These are phyloP conservation scores for Caloboletus inedulis DNA, from an alignment of 1,284 basidiomycete genomes.

Conservation along the genomic window DNA sequence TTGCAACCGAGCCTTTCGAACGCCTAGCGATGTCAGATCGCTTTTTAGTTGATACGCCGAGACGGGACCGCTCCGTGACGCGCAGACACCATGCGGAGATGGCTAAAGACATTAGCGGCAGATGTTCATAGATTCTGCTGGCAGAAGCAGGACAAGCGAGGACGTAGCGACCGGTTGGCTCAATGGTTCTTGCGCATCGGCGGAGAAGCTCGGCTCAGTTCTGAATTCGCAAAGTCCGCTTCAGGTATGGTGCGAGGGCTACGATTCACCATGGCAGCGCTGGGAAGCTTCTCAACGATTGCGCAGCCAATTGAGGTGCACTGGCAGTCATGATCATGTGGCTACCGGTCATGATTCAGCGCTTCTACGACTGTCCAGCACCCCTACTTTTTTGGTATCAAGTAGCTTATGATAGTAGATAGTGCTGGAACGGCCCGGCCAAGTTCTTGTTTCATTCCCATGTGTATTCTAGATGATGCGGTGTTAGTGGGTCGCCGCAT, in stretches of 20 bases:
- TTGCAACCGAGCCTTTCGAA: background rate
- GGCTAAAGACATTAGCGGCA: background rate
- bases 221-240: constrained; percentile 6
- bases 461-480: background rate
- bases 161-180: background rate
- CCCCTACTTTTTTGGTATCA: too few relatives aligned
- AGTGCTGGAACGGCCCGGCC: background rate
- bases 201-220: constrained; percentile 14
- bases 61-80: constrained; percentile 13
- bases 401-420: background rate
- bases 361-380: too few relatives aligned
- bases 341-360: too few relatives aligned
- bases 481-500: constrained; percentile 2
- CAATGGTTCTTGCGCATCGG: constrained; percentile 7
- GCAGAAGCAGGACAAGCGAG: constrained; percentile 3
- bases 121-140: background rate
- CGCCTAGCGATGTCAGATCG: background rate
- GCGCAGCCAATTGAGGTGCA: too few relatives aligned
- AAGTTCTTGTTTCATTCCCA: background rate
- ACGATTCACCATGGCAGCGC: background rate
- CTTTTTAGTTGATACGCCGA: constrained; percentile 10
- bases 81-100: constrained; percentile 1
- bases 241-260: background rate
- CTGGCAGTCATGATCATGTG: too few relatives aligned
- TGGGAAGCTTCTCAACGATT: background rate